Evolutionary conservation across 1,284 basidiomycete genomes (phyloP), one percentile per base, ranked within the genome.

Genomic region (Coniferiporia weirii): DNA sequence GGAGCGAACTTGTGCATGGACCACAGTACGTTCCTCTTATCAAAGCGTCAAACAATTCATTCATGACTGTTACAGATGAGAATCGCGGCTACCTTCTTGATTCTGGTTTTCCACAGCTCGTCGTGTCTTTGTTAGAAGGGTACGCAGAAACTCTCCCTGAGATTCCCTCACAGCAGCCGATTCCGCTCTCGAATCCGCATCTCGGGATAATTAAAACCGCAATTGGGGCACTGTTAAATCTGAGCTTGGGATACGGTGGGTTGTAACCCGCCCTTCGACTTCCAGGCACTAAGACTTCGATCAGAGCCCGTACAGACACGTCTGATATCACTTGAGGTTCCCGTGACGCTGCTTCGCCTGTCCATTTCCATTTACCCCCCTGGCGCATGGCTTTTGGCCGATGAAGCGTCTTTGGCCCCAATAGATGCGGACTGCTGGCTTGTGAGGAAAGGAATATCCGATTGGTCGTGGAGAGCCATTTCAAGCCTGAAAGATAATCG

Each of bases 1-100:
- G 82, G 82, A 19, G 89, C 89, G 15, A 92, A 92, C 71, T 71
- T 92, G 9, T 91, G 87, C 70, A 84, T 90, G 73, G 88, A 92
- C 66, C 87, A 92, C 66, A 84, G 91, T 84, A 66, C 66, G 79
- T 66, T 36, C 3, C 19, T 7, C 45, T 51, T 58, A 43, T 15
- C 46, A 40, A 20, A 34, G 51, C 19, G 27, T 49, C 52, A 47
- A 45, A 17, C 51, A 34, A 47, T 47, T 54, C 48, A 59, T 51
- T 56, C 53, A 50, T 57, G 15, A 10, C 56, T 45, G 56, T 19
- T 17, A n/a, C 59, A 79, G 77, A 78, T 68, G 84, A 81, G 49
- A 93, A 93, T 69, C 78, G 89, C 64, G 81, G 79, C 12, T 74
- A 77, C 35, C 75, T 92, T 3, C 75, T 91, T 5, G 87, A 90